Conservation (phyloP, 1,284 basidiomycete species). For the Malassezia yamatoensis region DNA sequence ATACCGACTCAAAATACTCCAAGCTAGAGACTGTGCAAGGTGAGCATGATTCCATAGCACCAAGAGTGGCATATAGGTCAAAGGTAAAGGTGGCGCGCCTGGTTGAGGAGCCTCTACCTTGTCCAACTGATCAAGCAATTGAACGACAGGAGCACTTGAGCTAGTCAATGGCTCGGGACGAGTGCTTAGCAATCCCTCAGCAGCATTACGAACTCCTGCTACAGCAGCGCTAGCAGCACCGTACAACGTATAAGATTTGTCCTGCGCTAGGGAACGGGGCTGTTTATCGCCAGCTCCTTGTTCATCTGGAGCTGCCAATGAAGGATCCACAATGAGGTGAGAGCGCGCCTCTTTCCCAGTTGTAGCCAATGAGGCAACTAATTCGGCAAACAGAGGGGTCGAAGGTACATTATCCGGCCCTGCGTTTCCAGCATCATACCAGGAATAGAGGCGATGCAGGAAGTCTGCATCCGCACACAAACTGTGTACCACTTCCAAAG, state of each 20-base stretch:
- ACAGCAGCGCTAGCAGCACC: conserved; percentile 36
- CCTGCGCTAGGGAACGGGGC: conserved; percentile 18
- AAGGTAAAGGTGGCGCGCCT: conserved; percentile 56
- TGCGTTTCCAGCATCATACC: conserved; percentile 18
- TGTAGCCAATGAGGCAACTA: conserved; percentile 26
- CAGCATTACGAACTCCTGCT: conserved; percentile 18
- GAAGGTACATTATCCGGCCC: conserved; percentile 6
- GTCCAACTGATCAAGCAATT: conserved; percentile 45
- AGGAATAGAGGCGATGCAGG: conserved; percentile 36
- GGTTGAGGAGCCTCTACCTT: conserved; percentile 81
- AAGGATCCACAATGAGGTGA: conserved; percentile 18
- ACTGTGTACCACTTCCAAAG: conserved; percentile 35
- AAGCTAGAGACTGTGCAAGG: conserved; percentile 74
- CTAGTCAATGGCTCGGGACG: conserved; percentile 23
- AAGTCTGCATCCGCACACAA: conserved; percentile 36
- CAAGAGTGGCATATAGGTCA: conserved; percentile 76
- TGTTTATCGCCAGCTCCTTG: conserved; percentile 12
- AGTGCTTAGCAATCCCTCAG: conserved; percentile 13
- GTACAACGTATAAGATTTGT: conserved; percentile 31
- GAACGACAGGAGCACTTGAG: conserved; percentile 30
- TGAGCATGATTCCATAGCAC: conserved; percentile 78
- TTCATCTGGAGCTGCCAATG: conserved; percentile 15
- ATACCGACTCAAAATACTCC: conserved; percentile 62
- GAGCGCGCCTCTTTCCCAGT: conserved; percentile 21
- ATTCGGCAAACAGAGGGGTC: conserved; percentile 25